These are phyloP conservation scores for Cercospora brassicicola DNA, from an alignment of 2,329 filamentous ascomycete genomes.

Conservation along the genomic window DNA sequence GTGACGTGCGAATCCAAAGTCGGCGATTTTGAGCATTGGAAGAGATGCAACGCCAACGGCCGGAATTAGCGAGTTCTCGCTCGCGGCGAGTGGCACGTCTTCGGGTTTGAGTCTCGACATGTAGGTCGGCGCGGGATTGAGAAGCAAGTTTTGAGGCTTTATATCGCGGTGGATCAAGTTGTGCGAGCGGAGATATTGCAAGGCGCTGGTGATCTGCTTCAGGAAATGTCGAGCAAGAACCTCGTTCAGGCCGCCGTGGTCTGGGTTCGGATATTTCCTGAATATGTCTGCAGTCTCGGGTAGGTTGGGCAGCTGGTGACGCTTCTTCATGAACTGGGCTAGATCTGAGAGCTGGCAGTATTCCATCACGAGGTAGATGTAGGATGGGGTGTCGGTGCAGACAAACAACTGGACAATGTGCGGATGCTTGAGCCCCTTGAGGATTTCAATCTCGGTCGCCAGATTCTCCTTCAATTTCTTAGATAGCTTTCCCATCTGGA, in stretches of 20 bases:
- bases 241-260: constrained; percentile 85
- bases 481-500: constrained; percentile 85
- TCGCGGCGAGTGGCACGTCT: constrained; percentile 71
- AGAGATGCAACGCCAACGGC: constrained; percentile 77
- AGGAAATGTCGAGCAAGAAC: constrained; percentile 95
- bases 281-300: constrained; percentile 86
- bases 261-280: constrained; percentile 82
- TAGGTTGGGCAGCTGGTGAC: constrained; percentile 75
- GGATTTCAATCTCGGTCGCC: constrained; percentile 90
- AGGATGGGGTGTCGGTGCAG: constrained; percentile 79
- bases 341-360: constrained; percentile 95
- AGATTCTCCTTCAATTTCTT: constrained; percentile 97
- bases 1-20: constrained; percentile 97
- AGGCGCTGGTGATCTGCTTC: constrained; percentile 88
- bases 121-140: constrained; percentile 75
- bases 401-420: constrained; percentile 97
- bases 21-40: constrained; percentile 95
- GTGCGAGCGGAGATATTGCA: constrained; percentile 80
- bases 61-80: constrained; percentile 77
- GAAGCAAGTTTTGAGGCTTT: constrained; percentile 91
- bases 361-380: constrained; percentile 98
- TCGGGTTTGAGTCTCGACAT: constrained; percentile 64
- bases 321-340: constrained; percentile 93
- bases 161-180: constrained; percentile 96
- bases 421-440: constrained; percentile 89